Conservation (phyloP, 257 asterid genomes). For the Linaria vulgaris region DNA sequence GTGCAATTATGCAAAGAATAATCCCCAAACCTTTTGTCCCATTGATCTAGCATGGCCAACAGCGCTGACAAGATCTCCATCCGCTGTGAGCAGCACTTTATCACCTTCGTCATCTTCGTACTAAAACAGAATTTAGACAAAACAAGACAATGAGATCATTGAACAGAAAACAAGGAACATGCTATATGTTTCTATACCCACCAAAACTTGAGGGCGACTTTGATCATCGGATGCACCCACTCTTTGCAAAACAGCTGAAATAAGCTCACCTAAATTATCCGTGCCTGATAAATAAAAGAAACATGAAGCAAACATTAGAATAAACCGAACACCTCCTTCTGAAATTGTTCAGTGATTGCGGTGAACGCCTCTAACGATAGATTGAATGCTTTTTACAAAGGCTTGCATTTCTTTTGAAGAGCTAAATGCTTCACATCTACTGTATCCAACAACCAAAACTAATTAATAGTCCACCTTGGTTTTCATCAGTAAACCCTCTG, state of each 20-base stretch:
- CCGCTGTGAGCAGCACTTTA: conserved; percentile 80
- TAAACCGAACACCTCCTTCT: conserved; percentile 11
- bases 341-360: too few species aligned
- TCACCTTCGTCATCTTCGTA: conserved; percentile 98
- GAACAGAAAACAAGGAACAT: background rate
- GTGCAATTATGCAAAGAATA: conserved; percentile 9
- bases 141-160: conserved; percentile 15
- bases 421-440: too few species aligned
- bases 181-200: conserved; percentile 37
- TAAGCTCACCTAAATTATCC: conserved; percentile 72
- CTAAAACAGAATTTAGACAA: conserved; percentile 34
- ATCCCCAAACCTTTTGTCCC: conserved; percentile 60
- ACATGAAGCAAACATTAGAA: conserved; percentile 18
- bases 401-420: too few species aligned
- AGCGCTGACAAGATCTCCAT: conserved; percentile 83
- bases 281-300: conserved; percentile 47
- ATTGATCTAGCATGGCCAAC: conserved; percentile 61
- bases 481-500: too few species aligned
- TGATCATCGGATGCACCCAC: conserved; percentile 50
- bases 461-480: too few species aligned
- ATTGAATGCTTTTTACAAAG: too few species aligned
- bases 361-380: too few species aligned
- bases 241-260: conserved; percentile 71
- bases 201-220: conserved; percentile 69
- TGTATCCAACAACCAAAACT: too few species aligned